These are phyloP conservation scores for Hagleromyces aurorensis DNA, from an alignment of 805 yeast species.

Conservation along the genomic window DNA sequence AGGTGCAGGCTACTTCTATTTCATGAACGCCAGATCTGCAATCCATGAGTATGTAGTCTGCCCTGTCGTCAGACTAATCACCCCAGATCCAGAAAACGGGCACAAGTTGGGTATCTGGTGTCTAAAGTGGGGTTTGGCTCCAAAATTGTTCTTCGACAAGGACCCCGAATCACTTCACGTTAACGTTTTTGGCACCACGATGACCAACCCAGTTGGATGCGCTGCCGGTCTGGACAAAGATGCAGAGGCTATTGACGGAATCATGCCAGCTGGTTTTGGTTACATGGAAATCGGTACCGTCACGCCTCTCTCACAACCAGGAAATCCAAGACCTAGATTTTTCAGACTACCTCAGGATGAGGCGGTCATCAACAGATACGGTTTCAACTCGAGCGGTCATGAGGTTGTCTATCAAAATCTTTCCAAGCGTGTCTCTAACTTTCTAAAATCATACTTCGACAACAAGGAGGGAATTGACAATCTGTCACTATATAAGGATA, in stretches of 20 bases:
- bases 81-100: constrained; percentile 76
- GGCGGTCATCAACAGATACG: constrained; percentile 91
- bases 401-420: constrained; percentile 61
- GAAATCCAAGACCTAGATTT: constrained; percentile 89
- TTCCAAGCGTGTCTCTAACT: constrained; percentile 49
- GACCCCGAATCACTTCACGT: constrained; percentile 49
- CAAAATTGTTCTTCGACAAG: constrained; percentile 48
- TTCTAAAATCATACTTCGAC: constrained; percentile 21
- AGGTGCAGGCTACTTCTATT: constrained; percentile 44
- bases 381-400: constrained; percentile 90
- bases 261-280: constrained; percentile 72
- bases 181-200: constrained; percentile 51
- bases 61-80: constrained; percentile 60
- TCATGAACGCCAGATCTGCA: constrained; percentile 71
- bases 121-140: constrained; percentile 62
- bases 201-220: constrained; percentile 77
- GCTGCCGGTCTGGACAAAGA: constrained; percentile 96
- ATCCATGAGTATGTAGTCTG: constrained; percentile 74
- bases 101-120: constrained; percentile 67
- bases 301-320: constrained; percentile 89
- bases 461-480: constrained; percentile 22
- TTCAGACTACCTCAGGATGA: constrained; percentile 78
- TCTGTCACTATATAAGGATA: constrained; percentile 51
- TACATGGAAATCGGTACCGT: constrained; percentile 91
- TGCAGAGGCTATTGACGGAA: constrained; percentile 81